Conservation (phyloP, 1,284 basidiomycete species). For the Trichosporon faecale region DNA sequence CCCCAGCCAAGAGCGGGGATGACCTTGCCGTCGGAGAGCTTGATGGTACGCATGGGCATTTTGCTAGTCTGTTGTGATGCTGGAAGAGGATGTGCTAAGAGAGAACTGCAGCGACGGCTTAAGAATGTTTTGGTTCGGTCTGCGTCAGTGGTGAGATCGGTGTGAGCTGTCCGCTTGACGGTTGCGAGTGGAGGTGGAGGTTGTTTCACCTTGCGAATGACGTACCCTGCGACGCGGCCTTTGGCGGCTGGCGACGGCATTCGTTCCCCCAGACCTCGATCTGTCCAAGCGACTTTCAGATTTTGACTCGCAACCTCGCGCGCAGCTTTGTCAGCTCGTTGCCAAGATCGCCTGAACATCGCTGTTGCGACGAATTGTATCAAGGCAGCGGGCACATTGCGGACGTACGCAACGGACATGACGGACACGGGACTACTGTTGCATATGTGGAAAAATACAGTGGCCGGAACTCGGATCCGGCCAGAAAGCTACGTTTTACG, state of each 20-base stretch:
- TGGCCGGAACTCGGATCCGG: not conserved
- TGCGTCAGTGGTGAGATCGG: too few species aligned
- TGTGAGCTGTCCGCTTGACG: not conserved
- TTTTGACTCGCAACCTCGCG: too few species aligned
- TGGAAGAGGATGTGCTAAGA: not conserved
- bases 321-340: not conserved
- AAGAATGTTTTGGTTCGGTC: not conserved
- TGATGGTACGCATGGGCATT: slow-evolving; percentile 27
- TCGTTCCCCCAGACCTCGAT: too few species aligned
- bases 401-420: not conserved
- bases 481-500: not conserved
- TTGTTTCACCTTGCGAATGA: not conserved
- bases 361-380: too few species aligned
- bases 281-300: too few species aligned
- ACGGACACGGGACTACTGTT: not conserved
- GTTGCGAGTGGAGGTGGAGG: not conserved
- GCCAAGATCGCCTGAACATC: not conserved
- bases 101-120: not conserved
- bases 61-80: not conserved
- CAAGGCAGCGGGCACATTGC: too few species aligned
- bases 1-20: slow-evolving; percentile 45
- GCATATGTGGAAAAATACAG: slow-evolving; percentile 3
- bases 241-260: too few species aligned
- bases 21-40: slow-evolving; percentile 37
- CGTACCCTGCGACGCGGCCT: not conserved